Base-by-base conservation (phyloP, 306 rosid genomes). In the Sesbania bispinosa region DNA sequence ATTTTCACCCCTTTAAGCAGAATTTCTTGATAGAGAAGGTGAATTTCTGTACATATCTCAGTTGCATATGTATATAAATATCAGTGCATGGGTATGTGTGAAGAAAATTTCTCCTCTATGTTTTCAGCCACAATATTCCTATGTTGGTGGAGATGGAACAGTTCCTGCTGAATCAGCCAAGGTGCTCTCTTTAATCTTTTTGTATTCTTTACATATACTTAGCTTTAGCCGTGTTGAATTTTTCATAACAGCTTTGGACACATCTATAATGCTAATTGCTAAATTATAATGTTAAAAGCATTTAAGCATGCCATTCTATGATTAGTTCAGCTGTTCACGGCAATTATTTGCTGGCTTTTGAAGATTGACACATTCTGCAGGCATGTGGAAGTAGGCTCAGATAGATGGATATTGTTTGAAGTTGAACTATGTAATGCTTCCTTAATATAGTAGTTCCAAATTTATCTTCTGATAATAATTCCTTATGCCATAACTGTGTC, bases 111-210 rank as follows among this genome's bases (percentile, higher is more conserved):
- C 11, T 43, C 63, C 9, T 30, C 10, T 70, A 6, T 80, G 55
- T 67, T 77, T 81, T 41, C 93, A 93, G 97, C 96, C 98, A 19
- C 77, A 65, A 79, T 93, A 90, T 80, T 85, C 92, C 16, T 88
- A 82, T 50, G 96, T 93, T 23, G 86, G 88, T 41, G 98, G 97
- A 72, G 98, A 93, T 67, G 98, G 89, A 78, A 81, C 98, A 35
- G 98, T 93, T 87, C 97, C 97, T 33, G 53, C 89, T 52, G 98
- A 93, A 83, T 93, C 98, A 64, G 88, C 88, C 73, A 85, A 78
- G 98, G 97, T 93, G 63, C 77, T 38, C 45, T 71, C 50, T 80
- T 73, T 63, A 41, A 69, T 45, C 75, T 42, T 58, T 86, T 51
- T 32, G 45, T 73, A 21, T 59, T 48, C 63, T 47, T 55, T 54